Evolutionary conservation across 768 basidiomycete species (phyloP).

Genomic region (Rubroboletus pulcherrimus): DNA sequence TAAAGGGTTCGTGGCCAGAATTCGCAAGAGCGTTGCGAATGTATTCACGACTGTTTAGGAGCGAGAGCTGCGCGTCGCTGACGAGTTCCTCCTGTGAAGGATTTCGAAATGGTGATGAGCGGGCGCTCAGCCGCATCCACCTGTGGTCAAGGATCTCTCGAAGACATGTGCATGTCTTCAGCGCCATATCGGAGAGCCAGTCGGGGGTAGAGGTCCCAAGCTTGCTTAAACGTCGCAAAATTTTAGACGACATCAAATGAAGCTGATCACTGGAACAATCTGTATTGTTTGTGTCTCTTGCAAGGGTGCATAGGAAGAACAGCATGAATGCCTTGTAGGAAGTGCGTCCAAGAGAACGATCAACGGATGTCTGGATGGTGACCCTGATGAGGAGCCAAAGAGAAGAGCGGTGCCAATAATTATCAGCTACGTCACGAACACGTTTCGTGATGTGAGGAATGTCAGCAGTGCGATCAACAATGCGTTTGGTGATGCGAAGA

Average conservation of each 20-base stretch:
- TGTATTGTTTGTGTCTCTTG: too few relatives aligned
- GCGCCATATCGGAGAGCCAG: slow-evolving; percentile 18
- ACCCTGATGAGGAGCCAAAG: slow-evolving; percentile 35
- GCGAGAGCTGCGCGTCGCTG: slow-evolving; percentile 33
- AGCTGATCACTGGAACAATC: too few relatives aligned
- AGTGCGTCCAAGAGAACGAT: slow-evolving; percentile 3
- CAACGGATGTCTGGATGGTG: slow-evolving; percentile 24
- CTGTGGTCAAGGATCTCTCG: slow-evolving; percentile 25
- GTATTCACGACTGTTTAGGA: slow-evolving; percentile 29
- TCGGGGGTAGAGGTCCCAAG: too few relatives aligned
- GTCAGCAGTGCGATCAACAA: not conserved
- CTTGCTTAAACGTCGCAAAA: too few relatives aligned
- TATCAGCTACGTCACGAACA: too few relatives aligned
- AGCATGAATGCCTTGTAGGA: slow-evolving; percentile 46
- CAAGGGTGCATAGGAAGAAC: too few relatives aligned
- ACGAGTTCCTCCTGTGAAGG: slow-evolving; percentile 1
- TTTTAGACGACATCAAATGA: too few relatives aligned
- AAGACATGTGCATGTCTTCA: slow-evolving; percentile 28
- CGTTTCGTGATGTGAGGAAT: too few relatives aligned
- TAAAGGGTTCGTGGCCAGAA: accelerated
- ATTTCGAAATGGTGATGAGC: slow-evolving; percentile 15
- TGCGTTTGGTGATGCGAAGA: slow-evolving; percentile 21
- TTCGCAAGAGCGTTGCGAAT: slow-evolving; percentile 20
- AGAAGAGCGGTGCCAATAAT: slow-evolving; percentile 25
- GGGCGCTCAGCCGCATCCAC: slow-evolving; percentile 32